Evolutionary conservation across 352 stramenopile species (phyloP), one percentile per base, ranked within the genome.

Genomic region (Pythium periplocum): DNA sequence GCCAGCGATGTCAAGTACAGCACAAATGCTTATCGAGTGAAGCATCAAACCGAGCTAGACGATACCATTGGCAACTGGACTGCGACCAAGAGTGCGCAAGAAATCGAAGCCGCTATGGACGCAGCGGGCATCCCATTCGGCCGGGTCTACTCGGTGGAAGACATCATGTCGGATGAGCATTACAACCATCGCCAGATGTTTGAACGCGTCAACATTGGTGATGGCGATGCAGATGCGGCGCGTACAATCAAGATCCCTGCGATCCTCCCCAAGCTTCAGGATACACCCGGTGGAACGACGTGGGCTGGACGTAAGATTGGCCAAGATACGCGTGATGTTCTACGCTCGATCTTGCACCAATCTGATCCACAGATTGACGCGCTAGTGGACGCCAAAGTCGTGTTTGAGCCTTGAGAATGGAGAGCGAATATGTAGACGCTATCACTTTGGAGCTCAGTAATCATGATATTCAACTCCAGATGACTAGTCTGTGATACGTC

Each of bases 121-220:
- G 62, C 62, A 9, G 64, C 73, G 2, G 57, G 67, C 0, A 70
- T 90, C 4, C 81, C 82, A 6, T 74, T 91, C 2, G 81, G 81
- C 0, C 68, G 85, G 6, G 83, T 94, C 38, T 90, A 90, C 58
- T 91, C 83, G 37, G 78, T 91, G 26, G 73, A 86, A 49, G 83
- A 93, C 44, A 93, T 93, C 78, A 48, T 83, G 7, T 64, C 69
- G 31, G 77, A 93, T 48, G 66, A 73, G 39, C 83, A 94, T 12
- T 94, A 75, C 53, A 56, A 75, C 12, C 67, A 88, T n/a, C 83
- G 83, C 12, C 60, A 60, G 0, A 88, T 92, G 79, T 92, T 94
- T 52, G 81, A 92, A 50, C 62, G 77, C 35, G 78, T 90, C 40
- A 45, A 68, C 44, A 86, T 91, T 48, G 59, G 61, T 0, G 64